Percentiles rank a stretch among this genome's conserved stretches.
These are phyloP conservation scores for Sporisorium iseilematis-ciliati DNA, from an alignment of 1,284 basidiomycete genomes.

Conservation along the genomic window DNA sequence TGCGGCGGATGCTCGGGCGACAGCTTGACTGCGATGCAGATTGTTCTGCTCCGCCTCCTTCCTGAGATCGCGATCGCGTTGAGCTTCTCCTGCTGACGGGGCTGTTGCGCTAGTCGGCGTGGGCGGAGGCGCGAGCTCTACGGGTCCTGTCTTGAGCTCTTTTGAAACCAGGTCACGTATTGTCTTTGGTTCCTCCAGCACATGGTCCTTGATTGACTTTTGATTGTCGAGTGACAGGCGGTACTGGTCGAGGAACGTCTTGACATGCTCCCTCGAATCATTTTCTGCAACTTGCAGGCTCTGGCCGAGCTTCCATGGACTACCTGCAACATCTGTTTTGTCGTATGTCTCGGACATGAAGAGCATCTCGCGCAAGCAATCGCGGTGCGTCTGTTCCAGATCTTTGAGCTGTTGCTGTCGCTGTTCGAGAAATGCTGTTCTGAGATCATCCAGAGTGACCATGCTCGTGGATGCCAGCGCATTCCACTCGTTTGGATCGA, in stretches of 20 bases:
- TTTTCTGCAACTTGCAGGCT: slow-evolving; percentile 35
- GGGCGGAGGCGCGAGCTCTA: slow-evolving; percentile 44
- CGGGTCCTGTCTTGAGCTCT: slow-evolving; percentile 34
- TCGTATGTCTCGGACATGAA: slow-evolving; percentile 50
- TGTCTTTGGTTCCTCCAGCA: slow-evolving; percentile 32
- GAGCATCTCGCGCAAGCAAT: slow-evolving; percentile 41
- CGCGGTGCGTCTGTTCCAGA: slow-evolving; percentile 28
- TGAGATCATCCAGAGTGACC: slow-evolving; percentile 47
- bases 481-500: slow-evolving; percentile 53
- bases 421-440: slow-evolving; percentile 43
- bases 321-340: slow-evolving; percentile 35
- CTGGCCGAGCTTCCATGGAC: slow-evolving; percentile 46
- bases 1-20: slow-evolving; percentile 38
- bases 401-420: slow-evolving; percentile 42
- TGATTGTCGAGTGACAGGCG: slow-evolving; percentile 27
- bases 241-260: slow-evolving; percentile 27
- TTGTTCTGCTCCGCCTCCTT: slow-evolving; percentile 33
- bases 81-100: slow-evolving; percentile 31
- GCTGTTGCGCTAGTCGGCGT: slow-evolving; percentile 41
- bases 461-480: slow-evolving; percentile 52
- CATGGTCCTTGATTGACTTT: slow-evolving; percentile 33
- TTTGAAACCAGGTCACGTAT: slow-evolving; percentile 31
- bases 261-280: slow-evolving; percentile 31
- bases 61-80: slow-evolving; percentile 39
- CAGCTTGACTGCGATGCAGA: slow-evolving; percentile 39